These are phyloP conservation scores for Fragaria vesca DNA, from an alignment of 306 rosid genomes.

Conservation along the genomic window DNA sequence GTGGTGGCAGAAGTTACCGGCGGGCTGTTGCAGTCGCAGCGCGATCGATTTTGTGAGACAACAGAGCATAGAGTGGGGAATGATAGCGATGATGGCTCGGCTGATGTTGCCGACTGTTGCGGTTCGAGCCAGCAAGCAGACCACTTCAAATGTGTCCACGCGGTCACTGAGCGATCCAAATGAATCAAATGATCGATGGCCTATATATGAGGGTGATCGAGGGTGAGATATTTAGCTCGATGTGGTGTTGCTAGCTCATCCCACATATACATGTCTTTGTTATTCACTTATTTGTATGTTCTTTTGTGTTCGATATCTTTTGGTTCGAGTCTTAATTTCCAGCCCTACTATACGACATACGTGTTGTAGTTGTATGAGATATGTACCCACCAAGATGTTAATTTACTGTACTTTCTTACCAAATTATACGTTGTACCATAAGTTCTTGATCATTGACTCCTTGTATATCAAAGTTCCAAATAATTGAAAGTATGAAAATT, in stretches of 20 bases:
- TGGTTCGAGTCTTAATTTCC: background rate
- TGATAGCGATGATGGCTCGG: conserved; percentile 5
- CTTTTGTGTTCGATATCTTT: background rate
- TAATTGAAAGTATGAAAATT: too few species aligned
- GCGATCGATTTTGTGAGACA: background rate
- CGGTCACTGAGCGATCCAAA: background rate
- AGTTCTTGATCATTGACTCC: too few species aligned
- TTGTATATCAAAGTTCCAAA: too few species aligned
- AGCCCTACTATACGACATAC: background rate
- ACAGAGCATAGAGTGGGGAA: background rate
- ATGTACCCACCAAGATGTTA: too few species aligned
- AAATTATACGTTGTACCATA: too few species aligned
- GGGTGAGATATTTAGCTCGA: background rate
- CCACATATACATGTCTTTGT: background rate
- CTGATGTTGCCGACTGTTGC: conserved; percentile 8
- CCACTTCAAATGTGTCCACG: conserved; percentile 12
- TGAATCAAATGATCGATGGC: background rate
- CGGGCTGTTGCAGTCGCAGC: background rate
- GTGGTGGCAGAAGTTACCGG: background rate
- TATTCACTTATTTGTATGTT: background rate
- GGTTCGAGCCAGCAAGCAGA: conserved; percentile 17
- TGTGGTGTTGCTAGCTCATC: background rate
- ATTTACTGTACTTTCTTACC: too few species aligned
- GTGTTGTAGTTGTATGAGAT: too few species aligned
- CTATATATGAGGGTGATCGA: background rate